Evolutionary conservation across 345 rosid species (phyloP).

Genomic region (Ricinus communis): DNA sequence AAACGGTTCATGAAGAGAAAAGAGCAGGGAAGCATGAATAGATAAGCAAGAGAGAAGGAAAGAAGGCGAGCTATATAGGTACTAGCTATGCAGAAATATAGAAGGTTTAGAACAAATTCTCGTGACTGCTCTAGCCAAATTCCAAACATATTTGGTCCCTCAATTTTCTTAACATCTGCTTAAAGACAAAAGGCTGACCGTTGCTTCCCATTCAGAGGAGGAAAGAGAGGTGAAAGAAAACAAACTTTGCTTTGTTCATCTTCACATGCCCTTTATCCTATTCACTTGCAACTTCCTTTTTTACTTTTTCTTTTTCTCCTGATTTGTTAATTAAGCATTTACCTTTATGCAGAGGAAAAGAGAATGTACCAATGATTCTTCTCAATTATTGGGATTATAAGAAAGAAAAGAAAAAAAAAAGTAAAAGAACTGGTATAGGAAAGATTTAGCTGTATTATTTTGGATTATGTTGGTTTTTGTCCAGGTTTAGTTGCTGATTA

Average conservation of each 20-base stretch:
- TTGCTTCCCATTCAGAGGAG: conserved; percentile 18
- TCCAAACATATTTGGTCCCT: conserved; percentile 36
- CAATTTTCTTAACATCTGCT: background rate
- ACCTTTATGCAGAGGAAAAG: background rate
- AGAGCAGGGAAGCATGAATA: background rate
- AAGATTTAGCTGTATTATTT: background rate
- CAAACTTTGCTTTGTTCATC: conserved; percentile 10
- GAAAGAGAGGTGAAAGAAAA: conserved; percentile 18
- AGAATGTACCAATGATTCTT: background rate
- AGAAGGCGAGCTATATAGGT: conserved; percentile 21
- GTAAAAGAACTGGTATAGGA: too few relatives aligned
- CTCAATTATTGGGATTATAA: background rate
- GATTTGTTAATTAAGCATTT: background rate
- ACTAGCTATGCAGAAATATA: too few relatives aligned
- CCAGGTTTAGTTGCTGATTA: background rate
- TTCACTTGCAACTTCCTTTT: background rate
- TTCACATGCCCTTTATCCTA: conserved; percentile 22
- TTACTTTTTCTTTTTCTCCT: background rate
- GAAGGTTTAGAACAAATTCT: conserved; percentile 23
- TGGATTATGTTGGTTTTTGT: conserved; percentile 2
- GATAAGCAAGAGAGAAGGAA: conserved; percentile 26
- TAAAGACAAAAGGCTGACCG: conserved; percentile 32
- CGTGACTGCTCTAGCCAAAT: conserved; percentile 45
- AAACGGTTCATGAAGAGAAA: conserved; percentile 7
- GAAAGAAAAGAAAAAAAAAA: too few relatives aligned